Conservation (phyloP, 768 basidiomycete genomes). For the Suillus americanus region DNA sequence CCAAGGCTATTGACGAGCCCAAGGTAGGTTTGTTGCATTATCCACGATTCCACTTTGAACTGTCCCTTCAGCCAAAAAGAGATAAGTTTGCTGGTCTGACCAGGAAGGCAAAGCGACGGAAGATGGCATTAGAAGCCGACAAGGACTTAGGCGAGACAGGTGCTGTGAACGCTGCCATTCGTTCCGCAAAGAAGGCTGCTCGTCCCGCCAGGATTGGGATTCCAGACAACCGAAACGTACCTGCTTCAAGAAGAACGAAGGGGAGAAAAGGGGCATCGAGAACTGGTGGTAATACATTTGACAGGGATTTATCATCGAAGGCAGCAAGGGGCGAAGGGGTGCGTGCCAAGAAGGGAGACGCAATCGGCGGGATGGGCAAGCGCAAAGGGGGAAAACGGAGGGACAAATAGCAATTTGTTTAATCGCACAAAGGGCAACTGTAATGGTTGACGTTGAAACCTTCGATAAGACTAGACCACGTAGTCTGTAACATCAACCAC, state of each 20-base stretch:
- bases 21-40: conserved; percentile 36
- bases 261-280: conserved; percentile 31
- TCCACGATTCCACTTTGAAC: not conserved
- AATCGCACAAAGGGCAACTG: conserved; percentile 2
- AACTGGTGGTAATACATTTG: conserved; percentile 47
- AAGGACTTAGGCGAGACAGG: conserved; percentile 55
- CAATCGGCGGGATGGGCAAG: conserved; percentile 52
- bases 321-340: conserved; percentile 52
- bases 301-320: conserved; percentile 55
- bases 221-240: conserved; percentile 37
- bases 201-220: conserved; percentile 76
- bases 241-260: conserved; percentile 35
- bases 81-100: conserved; percentile 82
- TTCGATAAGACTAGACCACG: not conserved
- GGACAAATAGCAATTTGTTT: conserved; percentile 20
- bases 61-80: conserved; percentile 57
- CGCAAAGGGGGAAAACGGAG: conserved; percentile 42
- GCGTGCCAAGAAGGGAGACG: conserved; percentile 62
- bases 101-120: conserved; percentile 84
- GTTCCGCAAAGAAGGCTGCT: conserved; percentile 80
- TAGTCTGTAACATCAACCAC: conserved; percentile 1
- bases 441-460: conserved; percentile 9
- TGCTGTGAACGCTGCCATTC: conserved; percentile 71
- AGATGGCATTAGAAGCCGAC: conserved; percentile 82
- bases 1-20: conserved; percentile 34